Conservation (phyloP, 2,329 filamentous ascomycete genomes). For the Phymatotrichopsis omnivora region DNA sequence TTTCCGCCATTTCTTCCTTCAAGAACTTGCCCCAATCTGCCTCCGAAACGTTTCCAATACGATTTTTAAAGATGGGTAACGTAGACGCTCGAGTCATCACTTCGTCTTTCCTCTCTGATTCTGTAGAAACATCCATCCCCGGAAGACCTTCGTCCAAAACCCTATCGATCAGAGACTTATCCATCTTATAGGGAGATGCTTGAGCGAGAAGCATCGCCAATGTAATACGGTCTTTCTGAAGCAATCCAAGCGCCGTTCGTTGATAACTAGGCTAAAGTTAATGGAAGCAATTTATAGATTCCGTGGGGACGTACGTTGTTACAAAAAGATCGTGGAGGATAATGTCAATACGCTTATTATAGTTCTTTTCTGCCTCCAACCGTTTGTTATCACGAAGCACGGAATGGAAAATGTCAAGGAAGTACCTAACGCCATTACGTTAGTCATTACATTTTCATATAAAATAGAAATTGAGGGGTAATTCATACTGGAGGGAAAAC, state of each 20-base stretch:
- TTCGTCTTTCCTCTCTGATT: conserved; percentile 53
- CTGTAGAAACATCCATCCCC: conserved; percentile 67
- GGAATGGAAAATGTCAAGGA: conserved; percentile 91
- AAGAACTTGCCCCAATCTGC: conserved; percentile 74
- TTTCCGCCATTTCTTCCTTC: conserved; percentile 74
- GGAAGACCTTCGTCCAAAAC: conserved; percentile 70
- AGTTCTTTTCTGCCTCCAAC: conserved; percentile 58
- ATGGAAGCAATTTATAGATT: neutral
- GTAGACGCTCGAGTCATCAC: conserved; percentile 58
- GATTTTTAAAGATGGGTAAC: conserved; percentile 62
- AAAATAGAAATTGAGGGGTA: neutral
- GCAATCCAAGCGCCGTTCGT: conserved; percentile 79
- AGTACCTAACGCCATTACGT: conserved; percentile 47
- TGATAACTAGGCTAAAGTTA: conserved; percentile 51
- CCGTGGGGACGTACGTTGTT: conserved; percentile 44
- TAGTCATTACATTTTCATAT: neutral
- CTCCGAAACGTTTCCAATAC: conserved; percentile 51
- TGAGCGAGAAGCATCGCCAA: conserved; percentile 91
- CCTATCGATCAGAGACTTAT: conserved; percentile 75
- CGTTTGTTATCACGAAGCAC: conserved; percentile 74
- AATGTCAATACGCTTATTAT: conserved; percentile 71
- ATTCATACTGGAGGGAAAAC: conserved; percentile 67
- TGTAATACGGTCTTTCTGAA: conserved; percentile 90
- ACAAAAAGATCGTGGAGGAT: conserved; percentile 89
- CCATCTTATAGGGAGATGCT: conserved; percentile 92